Evolutionary conservation across 2,329 filamentous ascomycete genomes (phyloP), one percentile per base, ranked within the genome.

Genomic region (Pseudopyrenochaeta lycopersici): DNA sequence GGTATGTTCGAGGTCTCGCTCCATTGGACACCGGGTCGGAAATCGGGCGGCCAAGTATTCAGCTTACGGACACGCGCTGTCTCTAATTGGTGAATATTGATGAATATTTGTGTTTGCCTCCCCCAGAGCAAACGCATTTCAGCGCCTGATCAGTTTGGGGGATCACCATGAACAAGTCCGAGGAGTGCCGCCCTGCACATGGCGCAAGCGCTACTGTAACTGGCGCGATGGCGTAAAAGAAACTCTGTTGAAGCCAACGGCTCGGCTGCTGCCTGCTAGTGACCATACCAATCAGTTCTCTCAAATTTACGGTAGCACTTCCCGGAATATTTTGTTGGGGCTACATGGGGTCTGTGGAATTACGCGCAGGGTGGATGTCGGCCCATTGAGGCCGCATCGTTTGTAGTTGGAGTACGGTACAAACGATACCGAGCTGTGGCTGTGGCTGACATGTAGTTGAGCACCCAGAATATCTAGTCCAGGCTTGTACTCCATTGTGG

Each of bases 81-180:
- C 21, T 59, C 45, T 39, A 15, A 60, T 64, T 64, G 63, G 62
- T 53, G 60, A 60, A 46, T 41, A 35, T 18, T 39, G 29, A 44
- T 51, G 41, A 46, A 43, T 54, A 33, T 58, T 54, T 53, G 43
- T 49, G 49, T 48, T 47, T 55, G 52, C 55, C 48, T 41, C 42
- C 29, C 47, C 39, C 29, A 32, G 36, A 39, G 44, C 55, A 53
- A 55, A 59, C 51, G 50, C 45, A 54, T 51, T 51, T 46, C 55
- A 52, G 43, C 40, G 35, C 38, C 52, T 47, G 48, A 55, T 62
- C 60, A 56, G 45, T 52, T 49, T n/a, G n/a, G 33, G 50, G 35
- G 48, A 42, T 54, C 38, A 38, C 31, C 46, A 46, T 49, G 48
- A 40, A 50, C 44, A 57, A 41, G 42, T 47, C 23, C 41, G 41